Evolutionary conservation across 371 early-diverging fungal genomes (phyloP), one percentile per base, ranked within the genome.

Genomic region (Mucor ambiguus): DNA sequence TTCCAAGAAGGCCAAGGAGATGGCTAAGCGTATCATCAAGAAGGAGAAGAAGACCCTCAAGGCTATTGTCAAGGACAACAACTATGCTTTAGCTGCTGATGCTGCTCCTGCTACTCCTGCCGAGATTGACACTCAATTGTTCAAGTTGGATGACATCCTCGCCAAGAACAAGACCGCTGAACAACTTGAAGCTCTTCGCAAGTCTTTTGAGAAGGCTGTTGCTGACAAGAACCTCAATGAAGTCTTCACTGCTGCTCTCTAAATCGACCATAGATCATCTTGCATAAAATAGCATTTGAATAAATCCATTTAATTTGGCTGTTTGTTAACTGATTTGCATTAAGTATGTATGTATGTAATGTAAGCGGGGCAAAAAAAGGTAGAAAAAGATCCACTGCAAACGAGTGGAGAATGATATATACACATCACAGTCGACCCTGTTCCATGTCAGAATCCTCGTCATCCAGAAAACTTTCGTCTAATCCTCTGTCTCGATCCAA

Each of bases 41-140:
- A 95, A 94, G 87, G 95, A 95, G 78, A 93, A 94, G 89, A 96
- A 96, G 85, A 87, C 83, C 64, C 86, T 97, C 74, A 91, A 92
- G 85, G 75, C 84, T n/a, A 69, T 93, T 60, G 77, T 95, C 73
- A 88, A 92, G 75, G 89, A 85, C 37, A 82, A 91, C 86, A 90
- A 92, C 87, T 93, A 91, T 81, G 93, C 90, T 82, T 77, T 92
- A 61, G 75, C 86, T 41, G 80, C 83, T 52, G 85, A 69, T 68
- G 71, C 75, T 46, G 58, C 80, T 29, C 75, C 84, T n/a, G 80
- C 88, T 20, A 69, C 72, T 12, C 83, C 86, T 52, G 86, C 72
- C 49, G 74, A 89, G 66, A 85, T 91, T 35, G 87, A 87, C 56
- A 69, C 78, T 61, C 88, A 89, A 70, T 78, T 89, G 38, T 82